Conservation (phyloP, 208 protist species). For the Leishmania guyanensis region DNA sequence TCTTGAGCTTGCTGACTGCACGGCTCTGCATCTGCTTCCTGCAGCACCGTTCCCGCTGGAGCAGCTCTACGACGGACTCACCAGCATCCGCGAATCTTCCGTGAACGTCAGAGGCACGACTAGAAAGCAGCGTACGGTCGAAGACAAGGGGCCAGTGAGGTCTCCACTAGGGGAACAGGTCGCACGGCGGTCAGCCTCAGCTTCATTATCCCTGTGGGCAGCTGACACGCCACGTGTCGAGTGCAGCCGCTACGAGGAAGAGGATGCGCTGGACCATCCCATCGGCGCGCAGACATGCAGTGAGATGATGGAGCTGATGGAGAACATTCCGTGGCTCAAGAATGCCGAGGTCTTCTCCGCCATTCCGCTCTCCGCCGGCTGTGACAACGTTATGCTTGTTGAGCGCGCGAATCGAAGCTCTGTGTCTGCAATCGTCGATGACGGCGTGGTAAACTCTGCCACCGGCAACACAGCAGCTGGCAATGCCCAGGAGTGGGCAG, state of each 20-base stretch:
- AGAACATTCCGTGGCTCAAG: constrained; percentile 65
- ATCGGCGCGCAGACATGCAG: constrained; percentile 35
- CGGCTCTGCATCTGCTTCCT: constrained; percentile 4
- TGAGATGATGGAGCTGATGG: constrained; percentile 42
- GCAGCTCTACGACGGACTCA: constrained; percentile 9
- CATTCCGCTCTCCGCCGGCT: constrained; percentile 47
- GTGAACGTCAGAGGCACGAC: neutral
- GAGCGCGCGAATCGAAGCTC: constrained; percentile 16
- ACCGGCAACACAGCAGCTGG: neutral
- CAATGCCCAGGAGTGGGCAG: neutral
- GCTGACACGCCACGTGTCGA: neutral
- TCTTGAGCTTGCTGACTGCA: neutral
- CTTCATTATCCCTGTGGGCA: neutral
- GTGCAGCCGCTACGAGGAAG: neutral
- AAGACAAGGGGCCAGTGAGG: neutral
- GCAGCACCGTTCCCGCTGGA: neutral
- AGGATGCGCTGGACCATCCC: constrained; percentile 31
- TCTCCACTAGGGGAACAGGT: neutral
- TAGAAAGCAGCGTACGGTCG: neutral
- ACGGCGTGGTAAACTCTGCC: neutral
- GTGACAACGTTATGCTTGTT: constrained; percentile 69
- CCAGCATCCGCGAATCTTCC: neutral
- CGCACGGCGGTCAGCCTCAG: neutral
- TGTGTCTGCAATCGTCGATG: neutral
- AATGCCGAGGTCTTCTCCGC: constrained; percentile 71